Base-by-base conservation (phyloP, 2,329 filamentous ascomycete species). In the Calonectria multiphialidica region DNA sequence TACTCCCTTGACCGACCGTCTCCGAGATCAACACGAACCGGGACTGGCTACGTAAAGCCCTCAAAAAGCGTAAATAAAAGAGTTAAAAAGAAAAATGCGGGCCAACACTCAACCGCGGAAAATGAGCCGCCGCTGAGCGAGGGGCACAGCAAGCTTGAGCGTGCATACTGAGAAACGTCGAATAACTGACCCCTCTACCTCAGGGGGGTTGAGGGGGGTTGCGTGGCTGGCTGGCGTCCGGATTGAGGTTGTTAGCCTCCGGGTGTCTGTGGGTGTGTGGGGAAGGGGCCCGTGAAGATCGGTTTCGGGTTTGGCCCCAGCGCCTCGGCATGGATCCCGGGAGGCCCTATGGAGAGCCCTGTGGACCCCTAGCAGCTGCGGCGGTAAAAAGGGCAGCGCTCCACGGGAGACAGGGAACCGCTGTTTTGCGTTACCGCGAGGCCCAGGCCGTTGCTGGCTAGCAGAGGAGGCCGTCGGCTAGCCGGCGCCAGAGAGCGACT, bases 281-380 rank as follows among this genome's bases (percentile, higher is more conserved):
- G 42, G 68, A 50, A 66, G 62, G 68, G 49, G 62, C 21, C 68
- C 62, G 42, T 49, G 68, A 70, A 70, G 68, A 70, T 70, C 68
- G 68, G 68, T 70, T 70, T 70, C 68, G 50, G 66, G 21, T 61
- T 66, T n/a, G 62, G 53, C 50, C 68, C 68, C 50, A 59, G 59
- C 62, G 62, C 62, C 62, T 65, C 50, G 62, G 68, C 68, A 30
- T 66, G 44, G 33, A 70, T 47, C 61, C 62, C 42, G 30, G 61
- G 30, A 66, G 40, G 42, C 50, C 68, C 68, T 70, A 70, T 70
- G 50, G 40, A 65, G 53, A 30, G 53, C 55, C 25, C 40, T 30
- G 33, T 61, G 33, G 61, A 21, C 16, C 40, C 42, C 59, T n/a
- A 28, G 50, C 23, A 64, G 68, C 40, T 55, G 45, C 62, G 45